A percentile compares a stretch with the other conserved stretches of the same genome.
Conservation (phyloP, 345 rosid species). For the Dipteronia dyeriana region DNA sequence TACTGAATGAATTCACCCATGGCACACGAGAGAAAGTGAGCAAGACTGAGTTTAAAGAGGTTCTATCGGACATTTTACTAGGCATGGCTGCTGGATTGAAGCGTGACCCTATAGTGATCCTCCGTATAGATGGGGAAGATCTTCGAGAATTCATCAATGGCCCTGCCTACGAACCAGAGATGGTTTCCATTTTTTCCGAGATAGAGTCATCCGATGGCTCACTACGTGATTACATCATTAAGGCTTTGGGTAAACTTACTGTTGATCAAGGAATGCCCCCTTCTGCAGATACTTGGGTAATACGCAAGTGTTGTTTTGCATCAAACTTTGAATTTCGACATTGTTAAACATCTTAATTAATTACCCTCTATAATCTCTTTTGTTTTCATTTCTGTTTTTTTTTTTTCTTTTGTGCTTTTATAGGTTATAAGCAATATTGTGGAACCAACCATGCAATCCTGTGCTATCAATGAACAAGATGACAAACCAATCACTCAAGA, state of each 20-base stretch:
- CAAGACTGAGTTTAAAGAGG: conserved; percentile 83
- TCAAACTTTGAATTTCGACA: neutral
- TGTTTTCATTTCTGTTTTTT: neutral
- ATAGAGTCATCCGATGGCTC: conserved; percentile 45
- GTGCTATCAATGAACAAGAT: conserved; percentile 27
- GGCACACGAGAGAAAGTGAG: conserved; percentile 78
- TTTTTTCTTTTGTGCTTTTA: neutral
- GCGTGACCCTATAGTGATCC: conserved; percentile 92
- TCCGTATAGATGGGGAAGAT: conserved; percentile 96
- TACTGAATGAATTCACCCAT: conserved; percentile 83
- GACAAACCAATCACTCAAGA: conserved; percentile 53
- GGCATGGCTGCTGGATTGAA: conserved; percentile 98
- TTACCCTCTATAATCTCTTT: neutral
- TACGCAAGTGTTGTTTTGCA: neutral
- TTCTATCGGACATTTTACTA: conserved; percentile 78
- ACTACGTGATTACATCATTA: conserved; percentile 48
- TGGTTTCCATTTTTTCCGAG: conserved; percentile 55
- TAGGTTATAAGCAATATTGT: conserved; percentile 79
- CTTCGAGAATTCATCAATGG: conserved; percentile 73
- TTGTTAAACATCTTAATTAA: neutral
- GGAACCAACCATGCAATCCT: conserved; percentile 61
- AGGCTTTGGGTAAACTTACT: conserved; percentile 66
- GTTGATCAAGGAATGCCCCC: conserved; percentile 98
- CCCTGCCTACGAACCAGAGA: conserved; percentile 66
- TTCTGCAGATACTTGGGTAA: conserved; percentile 81